phyloP scores from a whole-genome alignment of 805 yeast species.

The Candida alai region DNA sequence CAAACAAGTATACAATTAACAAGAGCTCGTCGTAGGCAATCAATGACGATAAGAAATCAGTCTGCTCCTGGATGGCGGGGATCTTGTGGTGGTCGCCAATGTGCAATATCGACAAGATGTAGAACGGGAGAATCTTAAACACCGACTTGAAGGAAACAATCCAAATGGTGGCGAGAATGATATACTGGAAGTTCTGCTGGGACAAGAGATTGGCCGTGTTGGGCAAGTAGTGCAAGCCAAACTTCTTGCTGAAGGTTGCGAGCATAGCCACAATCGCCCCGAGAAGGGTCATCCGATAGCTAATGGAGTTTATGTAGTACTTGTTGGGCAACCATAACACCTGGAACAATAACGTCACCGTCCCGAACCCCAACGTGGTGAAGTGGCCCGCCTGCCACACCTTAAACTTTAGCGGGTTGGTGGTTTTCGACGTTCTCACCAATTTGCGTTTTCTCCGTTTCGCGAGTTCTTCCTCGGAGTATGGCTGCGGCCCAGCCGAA shows the following conservation, averaged over 20 bases:
- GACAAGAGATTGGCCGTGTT: slow-evolving; percentile 61
- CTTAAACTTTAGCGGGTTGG: slow-evolving; percentile 41
- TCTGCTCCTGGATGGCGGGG: slow-evolving; percentile 34
- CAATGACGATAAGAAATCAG: slow-evolving; percentile 37
- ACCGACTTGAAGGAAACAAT: slow-evolving; percentile 58
- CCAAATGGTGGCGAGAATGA: slow-evolving; percentile 56
- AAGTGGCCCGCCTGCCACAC: slow-evolving; percentile 59
- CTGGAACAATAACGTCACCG: slow-evolving; percentile 33
- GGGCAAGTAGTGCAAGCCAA: slow-evolving; percentile 56
- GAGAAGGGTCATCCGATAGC: slow-evolving; percentile 51
- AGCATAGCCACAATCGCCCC: slow-evolving; percentile 54
- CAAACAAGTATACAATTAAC: slow-evolving; percentile 47
- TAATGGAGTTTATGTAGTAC: slow-evolving; percentile 44
- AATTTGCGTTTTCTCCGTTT: slow-evolving; percentile 22
- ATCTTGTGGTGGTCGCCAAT: slow-evolving; percentile 41
- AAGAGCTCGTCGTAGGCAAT: slow-evolving; percentile 61
- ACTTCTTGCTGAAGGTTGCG: slow-evolving; percentile 54
- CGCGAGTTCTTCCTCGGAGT: slow-evolving; percentile 12
- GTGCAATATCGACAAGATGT: slow-evolving; percentile 56
- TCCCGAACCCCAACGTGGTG: slow-evolving; percentile 43
- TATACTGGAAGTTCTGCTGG: slow-evolving; percentile 72
- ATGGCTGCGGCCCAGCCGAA: background rate
- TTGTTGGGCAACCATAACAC: slow-evolving; percentile 35
- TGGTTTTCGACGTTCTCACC: slow-evolving; percentile 23
- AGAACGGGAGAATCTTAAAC: slow-evolving; percentile 62